Percentiles rank a stretch among this genome's conserved stretches.
phyloP scores from a whole-genome alignment of 768 basidiomycete species.

The Lactarius trivialis region DNA sequence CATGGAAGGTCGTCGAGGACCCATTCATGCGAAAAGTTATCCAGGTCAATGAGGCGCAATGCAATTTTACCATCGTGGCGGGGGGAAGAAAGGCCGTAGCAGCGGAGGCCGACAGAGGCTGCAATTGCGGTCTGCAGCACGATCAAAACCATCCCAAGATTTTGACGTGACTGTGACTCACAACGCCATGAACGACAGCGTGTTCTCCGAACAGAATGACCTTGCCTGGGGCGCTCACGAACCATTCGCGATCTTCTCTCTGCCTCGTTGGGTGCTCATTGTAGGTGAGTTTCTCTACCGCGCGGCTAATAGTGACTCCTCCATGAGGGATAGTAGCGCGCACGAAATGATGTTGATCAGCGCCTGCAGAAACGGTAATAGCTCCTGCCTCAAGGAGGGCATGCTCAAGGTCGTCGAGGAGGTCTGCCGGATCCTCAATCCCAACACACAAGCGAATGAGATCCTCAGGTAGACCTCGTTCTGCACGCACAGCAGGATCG shows the following conservation, averaged over 20 bases:
- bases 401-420: slow-evolving; percentile 91
- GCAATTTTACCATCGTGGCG: slow-evolving; percentile 67
- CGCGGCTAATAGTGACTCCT: slow-evolving; percentile 41
- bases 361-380: slow-evolving; percentile 50
- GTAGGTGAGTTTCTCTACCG: slow-evolving; percentile 60
- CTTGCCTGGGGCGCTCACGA: slow-evolving; percentile 95
- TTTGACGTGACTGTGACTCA: slow-evolving; percentile 40
- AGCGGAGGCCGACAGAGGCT: slow-evolving; percentile 91
- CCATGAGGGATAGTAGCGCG: slow-evolving; percentile 34
- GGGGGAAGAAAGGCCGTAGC: slow-evolving; percentile 79
- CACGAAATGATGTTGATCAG: slow-evolving; percentile 44
- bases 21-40: slow-evolving; percentile 76
- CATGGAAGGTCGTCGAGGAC: slow-evolving; percentile 70
- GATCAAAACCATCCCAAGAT: slow-evolving; percentile 7
- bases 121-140: slow-evolving; percentile 78
- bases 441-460: slow-evolving; percentile 97
- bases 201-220: slow-evolving; percentile 98
- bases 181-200: slow-evolving; percentile 95
- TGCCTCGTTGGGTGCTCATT: slow-evolving; percentile 29
- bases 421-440: slow-evolving; percentile 90
- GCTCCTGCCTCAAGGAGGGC: slow-evolving; percentile 91
- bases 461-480: slow-evolving; percentile 95
- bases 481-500: slow-evolving; percentile 91
- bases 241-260: slow-evolving; percentile 53
- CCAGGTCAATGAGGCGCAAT: slow-evolving; percentile 75